Conservation (phyloP, 2,329 filamentous ascomycete genomes). For the Apiospora koreana region DNA sequence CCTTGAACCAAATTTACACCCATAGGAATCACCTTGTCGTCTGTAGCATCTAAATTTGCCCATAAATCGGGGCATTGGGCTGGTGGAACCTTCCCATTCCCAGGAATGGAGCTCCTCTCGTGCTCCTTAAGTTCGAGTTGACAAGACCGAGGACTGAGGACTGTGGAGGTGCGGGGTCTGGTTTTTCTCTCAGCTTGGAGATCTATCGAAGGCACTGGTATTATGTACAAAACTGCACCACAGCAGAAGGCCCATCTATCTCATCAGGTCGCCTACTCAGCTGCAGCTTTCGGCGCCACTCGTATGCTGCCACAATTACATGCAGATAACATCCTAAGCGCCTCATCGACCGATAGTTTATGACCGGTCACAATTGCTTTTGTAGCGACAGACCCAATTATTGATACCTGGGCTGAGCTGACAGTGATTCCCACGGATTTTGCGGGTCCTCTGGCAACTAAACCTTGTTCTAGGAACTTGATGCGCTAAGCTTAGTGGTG, state of each 20-base stretch:
- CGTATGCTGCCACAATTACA: slow-evolving; percentile 26
- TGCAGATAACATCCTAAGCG: slow-evolving; percentile 20
- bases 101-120: neutral
- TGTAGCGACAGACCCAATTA: neutral
- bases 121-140: no score
- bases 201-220: slow-evolving; percentile 15
- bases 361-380: neutral
- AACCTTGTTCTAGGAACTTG: neutral
- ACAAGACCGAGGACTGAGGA: neutral
- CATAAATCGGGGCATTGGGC: neutral
- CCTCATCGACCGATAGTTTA: slow-evolving; percentile 19
- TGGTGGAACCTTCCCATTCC: neutral
- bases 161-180: slow-evolving; percentile 1
- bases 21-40: no score
- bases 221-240: slow-evolving; percentile 15
- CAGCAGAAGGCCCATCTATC: slow-evolving; percentile 22
- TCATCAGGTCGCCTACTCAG: slow-evolving; percentile 23
- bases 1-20: no score
- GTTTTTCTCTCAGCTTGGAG: slow-evolving; percentile 1
- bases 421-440: neutral
- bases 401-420: neutral
- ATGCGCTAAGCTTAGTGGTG: neutral
- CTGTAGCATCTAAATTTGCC: no score
- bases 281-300: slow-evolving; percentile 26
- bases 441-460: neutral